Percentiles rank a stretch among this genome's conserved stretches.
phyloP scores from a whole-genome alignment of 2,329 filamentous ascomycete genomes.

The Endocalyx cinctus region DNA sequence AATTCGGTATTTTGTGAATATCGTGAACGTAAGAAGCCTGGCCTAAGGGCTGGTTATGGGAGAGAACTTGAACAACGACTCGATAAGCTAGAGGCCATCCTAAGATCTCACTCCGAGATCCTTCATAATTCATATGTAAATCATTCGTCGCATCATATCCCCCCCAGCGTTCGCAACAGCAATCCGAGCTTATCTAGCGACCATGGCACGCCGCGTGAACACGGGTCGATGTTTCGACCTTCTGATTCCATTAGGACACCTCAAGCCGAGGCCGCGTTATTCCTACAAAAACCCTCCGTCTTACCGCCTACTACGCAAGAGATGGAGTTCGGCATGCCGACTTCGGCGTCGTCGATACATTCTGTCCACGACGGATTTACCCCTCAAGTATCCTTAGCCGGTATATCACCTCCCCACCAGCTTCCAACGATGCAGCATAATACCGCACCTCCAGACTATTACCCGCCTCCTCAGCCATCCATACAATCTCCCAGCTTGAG shows the following conservation, averaged over 20 bases:
- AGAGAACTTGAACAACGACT: conserved; percentile 69
- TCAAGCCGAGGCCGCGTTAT: conserved; percentile 56
- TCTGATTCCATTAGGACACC: conserved; percentile 47
- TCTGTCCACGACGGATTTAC: conserved; percentile 46
- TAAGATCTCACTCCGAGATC: conserved; percentile 62
- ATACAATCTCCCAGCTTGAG: conserved; percentile 56
- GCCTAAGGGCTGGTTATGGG: conserved; percentile 63
- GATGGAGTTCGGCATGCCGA: conserved; percentile 46
- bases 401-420: conserved; percentile 34
- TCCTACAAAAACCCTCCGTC: conserved; percentile 54
- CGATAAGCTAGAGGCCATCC: conserved; percentile 63
- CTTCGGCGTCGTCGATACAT: conserved; percentile 37
- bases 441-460: conserved; percentile 45
- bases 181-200: conserved; percentile 50
- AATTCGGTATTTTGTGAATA: conserved; percentile 62
- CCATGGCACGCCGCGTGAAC: conserved; percentile 51
- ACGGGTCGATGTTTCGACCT: conserved; percentile 41
- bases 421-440: conserved; percentile 32
- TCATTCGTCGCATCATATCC: conserved; percentile 29
- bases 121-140: conserved; percentile 52
- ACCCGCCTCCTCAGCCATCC: conserved; percentile 38
- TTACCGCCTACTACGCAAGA: conserved; percentile 42
- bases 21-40: conserved; percentile 65
- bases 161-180: conserved; percentile 44
- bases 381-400: conserved; percentile 36